Evolutionary conservation across 2,329 filamentous ascomycete genomes (phyloP).

Genomic region (Beauveria scarabaeidicola): DNA sequence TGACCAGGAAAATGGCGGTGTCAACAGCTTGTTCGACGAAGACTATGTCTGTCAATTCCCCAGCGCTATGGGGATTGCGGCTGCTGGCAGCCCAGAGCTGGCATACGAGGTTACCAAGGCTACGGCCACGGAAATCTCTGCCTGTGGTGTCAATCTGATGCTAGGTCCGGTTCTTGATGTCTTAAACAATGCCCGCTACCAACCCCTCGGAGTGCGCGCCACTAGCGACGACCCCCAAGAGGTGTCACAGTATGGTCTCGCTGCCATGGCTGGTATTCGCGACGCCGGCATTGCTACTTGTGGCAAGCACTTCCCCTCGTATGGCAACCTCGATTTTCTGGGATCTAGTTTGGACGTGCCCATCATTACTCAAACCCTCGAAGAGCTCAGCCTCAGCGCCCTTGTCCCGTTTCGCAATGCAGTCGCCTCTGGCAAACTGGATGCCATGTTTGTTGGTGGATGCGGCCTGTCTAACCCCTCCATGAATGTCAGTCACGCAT

Average conservation of each 20-base stretch:
- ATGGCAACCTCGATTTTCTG: constrained; percentile 88
- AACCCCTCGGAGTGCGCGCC: constrained; percentile 82
- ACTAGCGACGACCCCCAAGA: constrained; percentile 91
- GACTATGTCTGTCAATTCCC: constrained; percentile 95
- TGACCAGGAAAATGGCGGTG: constrained; percentile 96
- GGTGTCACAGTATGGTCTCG: constrained; percentile 84
- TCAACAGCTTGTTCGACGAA: constrained; percentile 94
- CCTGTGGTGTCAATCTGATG: constrained; percentile 93
- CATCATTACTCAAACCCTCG: constrained; percentile 88
- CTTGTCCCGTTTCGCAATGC: constrained; percentile 88
- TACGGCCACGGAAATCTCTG: constrained; percentile 83
- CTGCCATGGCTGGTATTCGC: constrained; percentile 86
- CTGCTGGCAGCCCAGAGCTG: constrained; percentile 74
- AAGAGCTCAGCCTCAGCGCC: constrained; percentile 86
- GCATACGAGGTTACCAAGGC: constrained; percentile 88
- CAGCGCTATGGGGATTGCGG: constrained; percentile 94
- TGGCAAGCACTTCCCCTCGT: constrained; percentile 94
- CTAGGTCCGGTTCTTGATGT: constrained; percentile 91
- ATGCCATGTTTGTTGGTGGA: constrained; percentile 93
- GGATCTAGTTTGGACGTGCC: constrained; percentile 87
- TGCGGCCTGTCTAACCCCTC: constrained; percentile 87
- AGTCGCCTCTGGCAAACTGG: constrained; percentile 69
- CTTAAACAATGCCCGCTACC: constrained; percentile 83
- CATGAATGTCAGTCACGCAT: constrained; percentile 93
- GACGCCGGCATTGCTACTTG: constrained; percentile 83